phyloP scores from a whole-genome alignment of 2,329 filamentous ascomycete species.

The Fusarium mundagurra region DNA sequence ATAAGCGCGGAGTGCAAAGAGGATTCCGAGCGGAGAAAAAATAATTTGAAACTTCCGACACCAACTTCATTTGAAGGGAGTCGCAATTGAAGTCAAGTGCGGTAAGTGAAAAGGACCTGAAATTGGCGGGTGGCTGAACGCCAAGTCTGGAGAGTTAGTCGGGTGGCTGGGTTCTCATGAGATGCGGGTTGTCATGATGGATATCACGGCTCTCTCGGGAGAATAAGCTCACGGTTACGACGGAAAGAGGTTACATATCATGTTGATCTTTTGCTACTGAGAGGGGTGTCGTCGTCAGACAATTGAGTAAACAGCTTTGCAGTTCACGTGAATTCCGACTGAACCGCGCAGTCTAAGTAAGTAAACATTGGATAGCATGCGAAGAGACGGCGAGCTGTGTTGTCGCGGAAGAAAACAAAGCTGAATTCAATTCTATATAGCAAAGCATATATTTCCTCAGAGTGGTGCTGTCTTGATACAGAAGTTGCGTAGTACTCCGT shows the following conservation, averaged over 20 bases:
- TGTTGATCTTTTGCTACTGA: neutral
- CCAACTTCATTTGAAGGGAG: neutral
- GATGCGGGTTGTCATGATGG: conserved; percentile 30
- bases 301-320: neutral
- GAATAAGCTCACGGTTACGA: conserved; percentile 14
- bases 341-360: neutral
- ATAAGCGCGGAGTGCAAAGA: neutral
- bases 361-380: neutral
- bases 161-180: conserved; percentile 31
- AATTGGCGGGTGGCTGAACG: conserved; percentile 21
- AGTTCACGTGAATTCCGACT: neutral
- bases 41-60: neutral
- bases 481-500: neutral
- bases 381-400: neutral
- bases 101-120: neutral
- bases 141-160: conserved; percentile 13
- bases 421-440: neutral
- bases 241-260: neutral
- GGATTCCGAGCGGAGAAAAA: neutral
- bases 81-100: neutral
- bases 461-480: neutral
- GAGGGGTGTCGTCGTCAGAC: neutral
- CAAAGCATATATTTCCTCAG: neutral
- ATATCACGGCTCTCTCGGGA: conserved; percentile 11
- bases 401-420: neutral